Evolutionary conservation across 1,139 yeast genomes (phyloP).

Genomic region (Lodderomyces jiufengensis): DNA sequence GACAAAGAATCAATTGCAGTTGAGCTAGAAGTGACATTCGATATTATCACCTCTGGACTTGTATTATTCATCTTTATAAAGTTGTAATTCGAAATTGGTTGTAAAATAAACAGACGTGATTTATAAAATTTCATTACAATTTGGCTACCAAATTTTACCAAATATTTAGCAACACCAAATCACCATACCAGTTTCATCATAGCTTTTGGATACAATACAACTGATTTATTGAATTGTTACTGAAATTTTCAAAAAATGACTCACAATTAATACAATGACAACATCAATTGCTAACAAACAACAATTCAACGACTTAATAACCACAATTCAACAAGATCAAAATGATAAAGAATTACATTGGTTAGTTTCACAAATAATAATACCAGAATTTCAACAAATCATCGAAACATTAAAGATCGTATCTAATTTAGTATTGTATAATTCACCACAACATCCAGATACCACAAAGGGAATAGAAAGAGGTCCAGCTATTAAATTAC

Average conservation of each 20-base stretch:
- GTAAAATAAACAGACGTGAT: no score
- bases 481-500: constrained; percentile 40
- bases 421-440: constrained; percentile 34
- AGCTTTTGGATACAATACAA: no score
- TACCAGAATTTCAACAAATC: constrained; percentile 39
- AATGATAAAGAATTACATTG: constrained; percentile 41
- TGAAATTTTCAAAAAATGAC: no score
- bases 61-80: no score
- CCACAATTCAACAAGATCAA: constrained; percentile 16
- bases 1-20: not conserved
- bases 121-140: no score
- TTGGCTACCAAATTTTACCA: no score
- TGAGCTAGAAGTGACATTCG: not conserved
- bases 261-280: no score
- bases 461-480: constrained; percentile 23
- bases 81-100: no score
- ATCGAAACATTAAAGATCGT: constrained; percentile 41
- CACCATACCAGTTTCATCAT: no score
- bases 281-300: not conserved
- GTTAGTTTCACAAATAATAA: constrained; percentile 29
- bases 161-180: no score
- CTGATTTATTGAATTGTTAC: no score
- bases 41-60: not conserved
- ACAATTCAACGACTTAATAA: not conserved
- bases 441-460: constrained; percentile 40